Evolutionary conservation across 2,329 filamentous ascomycete species (phyloP), one percentile per base, ranked within the genome.

Genomic region (Cladosporium sp.): DNA sequence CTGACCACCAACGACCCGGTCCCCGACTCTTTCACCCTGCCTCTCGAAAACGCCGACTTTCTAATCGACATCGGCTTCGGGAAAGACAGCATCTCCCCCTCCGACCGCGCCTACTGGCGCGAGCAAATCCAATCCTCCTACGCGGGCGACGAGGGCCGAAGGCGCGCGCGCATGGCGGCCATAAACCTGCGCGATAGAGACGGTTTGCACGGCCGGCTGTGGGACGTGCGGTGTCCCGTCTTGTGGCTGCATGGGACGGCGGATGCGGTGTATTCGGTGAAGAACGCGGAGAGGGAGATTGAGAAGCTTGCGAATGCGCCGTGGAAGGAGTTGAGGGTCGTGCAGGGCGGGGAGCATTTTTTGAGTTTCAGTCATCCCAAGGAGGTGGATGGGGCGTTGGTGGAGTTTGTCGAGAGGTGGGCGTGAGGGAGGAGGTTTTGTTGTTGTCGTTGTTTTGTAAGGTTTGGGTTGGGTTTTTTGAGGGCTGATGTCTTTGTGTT

Each of bases 301-400:
- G 64, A 72, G 56, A 57, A 73, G 22, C 79, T 80, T 50, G 67
- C 59, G 1, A 70, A 70, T 47, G 71, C 70, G 2, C 61, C 62
- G 3, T 70, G 76, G 54, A 71, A 72, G 6, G 64, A 66, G 43
- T 51, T 80, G 47, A 60, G 70, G 34, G 64, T 70, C 34, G 62
- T 79, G 2, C 62, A 77, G 19, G 74, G 68, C 5, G 77, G 75
- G 1, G 65, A 72, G 49, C 77, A 80, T 59, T 80, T 77, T 54
- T 61, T 80, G 54, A 75, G 69, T 50, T 70, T 67, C 7, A 71
- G 71, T 4, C 68, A 76, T 60, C 73, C 74, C 1, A 63, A 65
- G 6, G 71, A 75, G 51, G 72, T 80, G 2, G 62, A 68, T 39
- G 54, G 60, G 20, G 62, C 62, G 11, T 32, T 67, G 15, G 32